phyloP scores from a whole-genome alignment of 768 basidiomycete genomes.

The Panaeolus papilionaceus region DNA sequence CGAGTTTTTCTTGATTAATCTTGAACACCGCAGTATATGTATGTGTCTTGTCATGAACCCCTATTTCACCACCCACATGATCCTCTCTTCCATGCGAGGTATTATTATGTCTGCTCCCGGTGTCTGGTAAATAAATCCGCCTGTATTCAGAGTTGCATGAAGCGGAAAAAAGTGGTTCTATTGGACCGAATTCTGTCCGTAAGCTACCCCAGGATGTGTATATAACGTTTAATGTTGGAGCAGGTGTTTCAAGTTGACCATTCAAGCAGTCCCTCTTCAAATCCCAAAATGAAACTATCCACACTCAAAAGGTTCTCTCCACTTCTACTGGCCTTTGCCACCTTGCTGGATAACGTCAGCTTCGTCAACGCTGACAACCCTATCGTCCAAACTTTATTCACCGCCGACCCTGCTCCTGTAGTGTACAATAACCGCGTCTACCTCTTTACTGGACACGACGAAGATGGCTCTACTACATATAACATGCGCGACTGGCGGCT shows the following conservation, averaged over 20 bases:
- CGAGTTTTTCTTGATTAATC: neutral
- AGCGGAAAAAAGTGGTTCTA: neutral
- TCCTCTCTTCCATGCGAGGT: neutral
- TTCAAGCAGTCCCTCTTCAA: neutral
- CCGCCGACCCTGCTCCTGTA: neutral
- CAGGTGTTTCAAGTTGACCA: neutral
- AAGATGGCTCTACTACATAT: neutral
- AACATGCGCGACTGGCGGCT: conserved; percentile 7
- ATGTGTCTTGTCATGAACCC: neutral
- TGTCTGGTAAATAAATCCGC: neutral
- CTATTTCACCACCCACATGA: conserved; percentile 9
- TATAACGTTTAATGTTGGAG: neutral
- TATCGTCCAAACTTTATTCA: neutral
- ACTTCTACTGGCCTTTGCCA: conserved; percentile 2
- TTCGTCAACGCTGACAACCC: neutral
- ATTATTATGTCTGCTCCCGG: neutral
- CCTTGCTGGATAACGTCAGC: neutral
- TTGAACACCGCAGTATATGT: neutral
- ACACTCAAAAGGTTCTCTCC: neutral
- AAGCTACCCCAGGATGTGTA: too few relatives aligned
- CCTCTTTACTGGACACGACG: neutral
- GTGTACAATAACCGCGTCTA: neutral
- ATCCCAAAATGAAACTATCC: neutral
- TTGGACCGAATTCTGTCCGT: conserved; percentile 7
- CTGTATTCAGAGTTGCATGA: neutral